Base-by-base conservation (phyloP, 257 asterid genomes). In the Solanum gracilifrons region DNA sequence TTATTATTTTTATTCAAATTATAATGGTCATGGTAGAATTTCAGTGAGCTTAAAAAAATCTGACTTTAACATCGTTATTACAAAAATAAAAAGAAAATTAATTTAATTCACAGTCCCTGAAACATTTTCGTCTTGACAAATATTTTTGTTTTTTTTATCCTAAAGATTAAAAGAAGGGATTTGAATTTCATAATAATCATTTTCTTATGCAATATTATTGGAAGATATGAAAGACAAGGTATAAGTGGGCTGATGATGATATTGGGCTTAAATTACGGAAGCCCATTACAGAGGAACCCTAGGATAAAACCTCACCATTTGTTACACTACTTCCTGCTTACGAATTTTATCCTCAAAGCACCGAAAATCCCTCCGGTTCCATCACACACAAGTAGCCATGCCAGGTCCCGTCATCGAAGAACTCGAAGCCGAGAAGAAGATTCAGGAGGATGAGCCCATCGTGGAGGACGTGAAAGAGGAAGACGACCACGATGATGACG, bases 401-500 rank as follows among this genome's bases (percentile, higher is more conserved):
- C 98, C 98, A 25, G 98, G 95, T 48, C 98, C 98, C 68, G 95
- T 96, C 51, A 33, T 96, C 27, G 97, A 93, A 87, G 98, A 93
- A 88, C 58, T 33, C 58, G 94, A 92, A 68, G 86, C 87, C 55
- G 91, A 89, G 93, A 93, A 89, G 39, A 92, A 93, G 92, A 55
- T 93, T 36, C 43, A 90, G 92, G 85, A 88, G 82, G 98, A 95
- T 88, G 97, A 90, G 87, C 95, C 97, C 5, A 41, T 95, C 66
- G 95, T 95, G 84, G 98, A 95, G 92, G 98, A 95, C 83, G 95
- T 94, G 88, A 94, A 94, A 88, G 98, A 92, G 23, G 97, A 95
- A 51, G 98, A 93, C 48, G 96, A 94, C 69, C 95, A 93, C 87
- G 98, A 92, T 2, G 95, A 91, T 7, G 96, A 93, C 13, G 90